phyloP scores from a whole-genome alignment of 2,329 filamentous ascomycete genomes.

The Epichloe scottii region DNA sequence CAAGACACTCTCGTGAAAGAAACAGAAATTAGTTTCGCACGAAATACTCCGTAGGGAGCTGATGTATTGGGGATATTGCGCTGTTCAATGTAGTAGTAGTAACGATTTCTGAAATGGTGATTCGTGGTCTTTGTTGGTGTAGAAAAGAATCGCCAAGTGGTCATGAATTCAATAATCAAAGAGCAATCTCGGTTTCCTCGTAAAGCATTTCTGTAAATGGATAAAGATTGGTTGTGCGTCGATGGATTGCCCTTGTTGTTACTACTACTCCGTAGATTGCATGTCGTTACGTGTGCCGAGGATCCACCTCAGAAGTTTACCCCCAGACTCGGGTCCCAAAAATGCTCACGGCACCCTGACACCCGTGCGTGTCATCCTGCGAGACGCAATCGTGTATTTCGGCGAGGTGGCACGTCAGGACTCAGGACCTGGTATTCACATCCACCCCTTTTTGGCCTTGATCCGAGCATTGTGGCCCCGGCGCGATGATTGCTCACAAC shows the following conservation, averaged over 20 bases:
- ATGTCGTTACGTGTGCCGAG: no score
- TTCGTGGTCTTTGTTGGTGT: background rate
- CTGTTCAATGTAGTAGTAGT: background rate
- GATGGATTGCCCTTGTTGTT: no score
- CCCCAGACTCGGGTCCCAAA: background rate
- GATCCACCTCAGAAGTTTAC: background rate
- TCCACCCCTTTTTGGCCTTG: no score
- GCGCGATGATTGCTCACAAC: background rate
- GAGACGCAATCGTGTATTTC: background rate
- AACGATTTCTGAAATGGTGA: background rate
- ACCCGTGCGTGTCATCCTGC: background rate
- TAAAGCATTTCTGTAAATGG: background rate
- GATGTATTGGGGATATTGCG: background rate
- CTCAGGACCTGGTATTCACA: background rate
- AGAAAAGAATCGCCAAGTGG: background rate
- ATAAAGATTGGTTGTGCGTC: background rate
- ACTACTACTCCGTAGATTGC: no score
- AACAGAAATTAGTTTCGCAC: no score
- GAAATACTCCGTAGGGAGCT: no score
- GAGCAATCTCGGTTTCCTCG: background rate
- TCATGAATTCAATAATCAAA: background rate
- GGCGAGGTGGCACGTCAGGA: background rate
- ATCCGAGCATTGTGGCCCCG: background rate
- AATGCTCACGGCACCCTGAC: background rate
- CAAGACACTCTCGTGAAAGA: no score